Conservation (phyloP, 768 basidiomycete species). For the Tricholoma matsutake region DNA sequence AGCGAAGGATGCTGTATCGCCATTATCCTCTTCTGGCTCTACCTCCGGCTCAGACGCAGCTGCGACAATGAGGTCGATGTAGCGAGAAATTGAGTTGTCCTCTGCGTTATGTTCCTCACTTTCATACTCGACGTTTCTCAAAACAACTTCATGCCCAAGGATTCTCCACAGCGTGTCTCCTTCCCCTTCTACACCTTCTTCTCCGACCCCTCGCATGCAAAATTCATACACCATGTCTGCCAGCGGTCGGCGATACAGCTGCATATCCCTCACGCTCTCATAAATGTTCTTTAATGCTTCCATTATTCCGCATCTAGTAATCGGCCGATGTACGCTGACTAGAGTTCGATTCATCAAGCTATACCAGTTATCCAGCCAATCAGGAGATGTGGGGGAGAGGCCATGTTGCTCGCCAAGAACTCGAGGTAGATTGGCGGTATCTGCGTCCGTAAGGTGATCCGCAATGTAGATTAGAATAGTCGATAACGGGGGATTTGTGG, state of each 20-base stretch:
- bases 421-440: constrained; percentile 59
- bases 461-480: constrained; percentile 62
- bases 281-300: constrained; percentile 56
- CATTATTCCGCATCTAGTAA: constrained; percentile 57
- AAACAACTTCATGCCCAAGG: constrained; percentile 66
- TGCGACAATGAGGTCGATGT: constrained; percentile 40
- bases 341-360: constrained; percentile 49
- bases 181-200: constrained; percentile 32
- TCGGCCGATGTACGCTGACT: constrained; percentile 40
- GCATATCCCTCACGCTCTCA: constrained; percentile 68
- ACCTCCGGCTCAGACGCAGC: constrained; percentile 33
- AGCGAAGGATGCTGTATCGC: constrained; percentile 37
- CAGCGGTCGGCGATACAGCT: constrained; percentile 52
- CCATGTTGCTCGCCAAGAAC: constrained; percentile 67
- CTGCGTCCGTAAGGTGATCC: constrained; percentile 64
- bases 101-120: constrained; percentile 16
- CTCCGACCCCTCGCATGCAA: constrained; percentile 24
- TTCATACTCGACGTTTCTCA: constrained; percentile 44
- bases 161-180: constrained; percentile 53
- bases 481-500: constrained; percentile 60
- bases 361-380: constrained; percentile 71
- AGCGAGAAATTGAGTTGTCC: constrained; percentile 20
- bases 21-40: constrained; percentile 43
- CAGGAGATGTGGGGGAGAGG: constrained; percentile 66
- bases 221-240: constrained; percentile 54